phyloP scores from a whole-genome alignment of 2,329 filamentous ascomycete species.

The Colletotrichum somersetense region DNA sequence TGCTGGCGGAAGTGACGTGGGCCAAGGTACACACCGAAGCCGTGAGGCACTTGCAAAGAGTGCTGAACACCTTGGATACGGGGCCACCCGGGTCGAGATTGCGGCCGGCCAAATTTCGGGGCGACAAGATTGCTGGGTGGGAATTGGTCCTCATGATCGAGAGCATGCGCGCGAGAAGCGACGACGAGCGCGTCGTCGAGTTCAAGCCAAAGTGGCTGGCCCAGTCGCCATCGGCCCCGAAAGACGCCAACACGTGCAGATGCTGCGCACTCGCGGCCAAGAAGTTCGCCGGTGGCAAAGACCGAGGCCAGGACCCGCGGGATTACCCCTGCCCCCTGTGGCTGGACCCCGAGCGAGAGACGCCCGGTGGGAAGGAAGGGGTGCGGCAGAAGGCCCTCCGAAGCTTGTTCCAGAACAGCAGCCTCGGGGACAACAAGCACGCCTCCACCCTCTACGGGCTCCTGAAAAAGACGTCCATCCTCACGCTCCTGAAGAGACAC shows the following conservation, averaged over 20 bases:
- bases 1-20: constrained; percentile 68
- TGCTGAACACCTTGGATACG: constrained; percentile 28
- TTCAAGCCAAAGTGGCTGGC: constrained; percentile 89
- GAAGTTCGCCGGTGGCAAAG: constrained; percentile 48
- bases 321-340: constrained; percentile 40
- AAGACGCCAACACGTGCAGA: constrained; percentile 73
- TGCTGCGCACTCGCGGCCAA: constrained; percentile 74
- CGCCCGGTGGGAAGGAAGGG: constrained; percentile 1
- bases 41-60: constrained; percentile 61
- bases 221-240: constrained; percentile 80
- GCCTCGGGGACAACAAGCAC: constrained; percentile 25
- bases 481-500: constrained; percentile 14
- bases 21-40: constrained; percentile 58
- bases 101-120: constrained; percentile 55
- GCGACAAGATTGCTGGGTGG: constrained; percentile 38
- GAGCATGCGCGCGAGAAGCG: constrained; percentile 70
- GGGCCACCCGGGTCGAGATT: constrained; percentile 7
- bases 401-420: constrained; percentile 21
- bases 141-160: constrained; percentile 72
- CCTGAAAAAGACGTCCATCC: constrained; percentile 13
- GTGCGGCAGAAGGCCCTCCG: constrained; percentile 24
- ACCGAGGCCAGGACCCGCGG: constrained; percentile 26
- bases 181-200: constrained; percentile 64
- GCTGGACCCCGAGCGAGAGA: constrained; percentile 28
- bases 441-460: constrained; percentile 15